Evolutionary conservation across 2,329 filamentous ascomycete species (phyloP), one percentile per base, ranked within the genome.

Genomic region (Fusarium sp.): DNA sequence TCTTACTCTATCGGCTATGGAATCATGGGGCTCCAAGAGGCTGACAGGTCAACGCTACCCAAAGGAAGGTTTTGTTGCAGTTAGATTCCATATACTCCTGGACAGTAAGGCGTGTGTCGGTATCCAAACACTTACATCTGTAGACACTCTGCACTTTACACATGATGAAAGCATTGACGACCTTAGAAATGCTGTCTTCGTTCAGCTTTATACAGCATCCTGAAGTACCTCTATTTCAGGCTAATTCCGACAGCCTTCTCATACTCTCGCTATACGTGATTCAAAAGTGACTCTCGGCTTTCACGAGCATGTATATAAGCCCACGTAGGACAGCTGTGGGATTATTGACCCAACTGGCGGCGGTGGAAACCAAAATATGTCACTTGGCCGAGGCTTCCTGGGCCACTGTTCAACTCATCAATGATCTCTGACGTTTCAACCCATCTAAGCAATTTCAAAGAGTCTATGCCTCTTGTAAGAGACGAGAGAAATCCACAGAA

Each of bases 281-380:
- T 16, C 13, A 24, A 5, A 15, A 44, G 41, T 7, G 41, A 44
- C 41, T 24, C 41, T 11, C 10, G 9, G 41, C 15, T 24, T 2
- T 48, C 4, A 81, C 52, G 5, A 87, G 77, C 27, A 81, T 48
- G 45, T 78, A 83, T 1, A 87, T 77, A 0, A 87, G 75, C 1
- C 84, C 82, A 0, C 81, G 79, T 5, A 86, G 68, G 1, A 84
- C 80, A 6, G 82, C 75, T 4, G 72, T 78, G 3, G 82, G 80
- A 52, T 69, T 82, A 62, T 83, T 84, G 13, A 84, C 62, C 0
- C 74, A 68, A 0, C 60, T 25, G 32, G 84, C 76, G 1, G 78
- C 80, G 80, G 62, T 80, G 85, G 69, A 86, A 85, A n/a, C 10
- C 5, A 73, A 84, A 84, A 62, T 49, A 72, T 11, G 65, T 49